These are phyloP conservation scores for Phytophthora kernoviae DNA, from an alignment of 352 stramenopile genomes.

Conservation along the genomic window DNA sequence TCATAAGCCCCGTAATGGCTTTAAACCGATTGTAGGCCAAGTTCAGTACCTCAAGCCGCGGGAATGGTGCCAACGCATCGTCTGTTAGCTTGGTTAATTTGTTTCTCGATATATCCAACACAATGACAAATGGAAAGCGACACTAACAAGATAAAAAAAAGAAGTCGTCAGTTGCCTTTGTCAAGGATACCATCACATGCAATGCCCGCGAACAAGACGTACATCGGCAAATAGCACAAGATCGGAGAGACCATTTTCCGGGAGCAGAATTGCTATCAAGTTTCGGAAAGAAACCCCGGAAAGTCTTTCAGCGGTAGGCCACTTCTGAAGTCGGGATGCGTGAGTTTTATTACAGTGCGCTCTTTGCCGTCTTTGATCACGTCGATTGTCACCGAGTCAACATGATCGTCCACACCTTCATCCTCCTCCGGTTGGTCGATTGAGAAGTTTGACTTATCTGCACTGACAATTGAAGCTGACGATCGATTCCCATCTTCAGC, in stretches of 20 bases:
- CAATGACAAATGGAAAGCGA: slow-evolving; percentile 53
- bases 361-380: slow-evolving; percentile 63
- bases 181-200: too few relatives aligned
- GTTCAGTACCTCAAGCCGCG: slow-evolving; percentile 70
- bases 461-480: not conserved
- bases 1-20: slow-evolving; percentile 54
- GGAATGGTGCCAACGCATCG: slow-evolving; percentile 53
- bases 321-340: slow-evolving; percentile 54
- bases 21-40: slow-evolving; percentile 64
- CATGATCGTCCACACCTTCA: slow-evolving; percentile 39
- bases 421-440: slow-evolving; percentile 37
- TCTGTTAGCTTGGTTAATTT: slow-evolving; percentile 58
- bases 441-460: slow-evolving; percentile 6
- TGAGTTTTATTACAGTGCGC: slow-evolving; percentile 52
- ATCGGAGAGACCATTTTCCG: slow-evolving; percentile 56
- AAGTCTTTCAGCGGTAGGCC: slow-evolving; percentile 54
- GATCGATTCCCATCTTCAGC: slow-evolving; percentile 13
- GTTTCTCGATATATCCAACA: slow-evolving; percentile 74
- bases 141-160: slow-evolving; percentile 37
- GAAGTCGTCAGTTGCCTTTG: slow-evolving; percentile 2
- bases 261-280: slow-evolving; percentile 65
- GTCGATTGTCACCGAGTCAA: slow-evolving; percentile 51
- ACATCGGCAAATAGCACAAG: slow-evolving; percentile 67
- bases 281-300: slow-evolving; percentile 62
- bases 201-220: slow-evolving; percentile 6